Conservation (phyloP, 108 stramenopile genomes). For the Tribonema minus region DNA sequence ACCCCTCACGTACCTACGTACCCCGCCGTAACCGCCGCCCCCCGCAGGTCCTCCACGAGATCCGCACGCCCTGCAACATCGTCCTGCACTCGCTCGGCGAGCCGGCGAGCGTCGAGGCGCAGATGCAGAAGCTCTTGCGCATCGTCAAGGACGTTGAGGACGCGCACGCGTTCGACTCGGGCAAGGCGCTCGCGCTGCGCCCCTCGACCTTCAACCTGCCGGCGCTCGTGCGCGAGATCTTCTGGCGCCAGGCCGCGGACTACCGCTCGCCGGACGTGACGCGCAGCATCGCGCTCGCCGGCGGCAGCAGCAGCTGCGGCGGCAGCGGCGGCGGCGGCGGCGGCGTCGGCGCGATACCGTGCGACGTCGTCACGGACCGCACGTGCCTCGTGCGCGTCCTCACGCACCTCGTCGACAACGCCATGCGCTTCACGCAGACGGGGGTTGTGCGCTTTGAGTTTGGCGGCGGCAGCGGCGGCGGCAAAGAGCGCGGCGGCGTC, state of each 20-base stretch:
- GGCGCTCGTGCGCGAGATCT: neutral
- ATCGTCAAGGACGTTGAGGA: neutral
- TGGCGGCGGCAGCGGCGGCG: too few species aligned
- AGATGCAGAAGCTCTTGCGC: neutral
- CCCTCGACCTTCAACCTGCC: neutral
- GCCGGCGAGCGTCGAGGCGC: neutral
- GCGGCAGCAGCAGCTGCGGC: too few species aligned
- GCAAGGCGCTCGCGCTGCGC: neutral
- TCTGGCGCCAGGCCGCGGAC: neutral
- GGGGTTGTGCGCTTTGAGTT: neutral
- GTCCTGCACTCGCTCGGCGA: constrained; percentile 49
- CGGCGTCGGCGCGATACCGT: neutral
- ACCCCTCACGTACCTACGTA: too few species aligned
- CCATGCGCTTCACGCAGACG: neutral
- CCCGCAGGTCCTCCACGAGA: constrained; percentile 56
- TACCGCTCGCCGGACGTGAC: neutral
- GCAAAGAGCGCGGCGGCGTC: too few species aligned
- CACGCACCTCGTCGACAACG: neutral
- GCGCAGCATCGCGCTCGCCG: too few species aligned
- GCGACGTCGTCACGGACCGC: neutral
- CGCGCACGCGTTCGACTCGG: neutral
- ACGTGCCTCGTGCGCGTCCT: neutral
- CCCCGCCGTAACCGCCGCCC: too few species aligned
- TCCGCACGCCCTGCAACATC: constrained; percentile 50
- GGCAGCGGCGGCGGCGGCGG: too few species aligned